phyloP scores from a whole-genome alignment of 495 filamentous ascomycete species.

The Penicillium fimorum region DNA sequence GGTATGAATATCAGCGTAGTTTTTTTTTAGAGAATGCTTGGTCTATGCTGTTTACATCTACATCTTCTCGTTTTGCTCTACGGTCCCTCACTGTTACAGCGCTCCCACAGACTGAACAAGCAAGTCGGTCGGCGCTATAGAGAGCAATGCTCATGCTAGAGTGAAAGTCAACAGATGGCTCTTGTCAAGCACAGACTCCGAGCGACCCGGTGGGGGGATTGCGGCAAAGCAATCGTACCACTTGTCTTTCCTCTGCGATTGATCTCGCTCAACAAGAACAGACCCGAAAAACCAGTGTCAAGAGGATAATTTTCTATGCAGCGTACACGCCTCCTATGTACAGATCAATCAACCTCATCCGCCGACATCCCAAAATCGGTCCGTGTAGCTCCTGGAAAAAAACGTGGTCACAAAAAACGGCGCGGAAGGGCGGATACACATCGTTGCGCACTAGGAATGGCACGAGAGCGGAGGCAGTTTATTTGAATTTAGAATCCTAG shows the following conservation, averaged over 20 bases:
- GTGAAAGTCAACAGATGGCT: not conserved
- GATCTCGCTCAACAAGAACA: not conserved
- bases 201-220: not conserved
- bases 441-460: conserved; percentile 6
- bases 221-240: not conserved
- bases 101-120: not conserved
- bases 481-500: conserved; percentile 21
- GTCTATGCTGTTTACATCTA: not conserved
- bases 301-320: conserved; percentile 35
- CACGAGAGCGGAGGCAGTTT: conserved; percentile 21
- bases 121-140: not conserved
- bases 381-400: conserved; percentile 16
- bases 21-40: not conserved
- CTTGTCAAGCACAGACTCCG: not conserved
- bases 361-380: conserved; percentile 15
- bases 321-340: conserved; percentile 49
- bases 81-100: not conserved
- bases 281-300: conserved; percentile 8
- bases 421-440: conserved; percentile 8
- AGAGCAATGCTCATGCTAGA: not conserved
- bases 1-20: no score
- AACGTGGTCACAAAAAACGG: conserved; percentile 4
- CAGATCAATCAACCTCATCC: conserved; percentile 33
- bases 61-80: not conserved
- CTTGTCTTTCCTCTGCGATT: not conserved